These are phyloP conservation scores for Cornus controversa DNA, from an alignment of 148 eudicot species.

Conservation along the genomic window DNA sequence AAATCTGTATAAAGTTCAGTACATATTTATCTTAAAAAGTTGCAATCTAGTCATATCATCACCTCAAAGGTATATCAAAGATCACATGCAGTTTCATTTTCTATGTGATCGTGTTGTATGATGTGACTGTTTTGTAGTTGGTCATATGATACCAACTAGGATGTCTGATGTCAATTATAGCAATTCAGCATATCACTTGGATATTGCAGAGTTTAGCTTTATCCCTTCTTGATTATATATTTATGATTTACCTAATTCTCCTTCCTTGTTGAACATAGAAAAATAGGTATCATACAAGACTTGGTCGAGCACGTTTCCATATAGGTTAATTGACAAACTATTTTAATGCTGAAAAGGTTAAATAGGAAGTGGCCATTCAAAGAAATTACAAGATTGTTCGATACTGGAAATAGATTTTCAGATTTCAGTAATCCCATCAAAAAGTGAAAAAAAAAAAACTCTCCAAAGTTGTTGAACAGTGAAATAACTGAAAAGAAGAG, in stretches of 20 bases:
- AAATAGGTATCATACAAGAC: background rate
- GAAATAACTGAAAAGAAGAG: background rate
- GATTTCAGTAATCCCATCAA: too few species aligned
- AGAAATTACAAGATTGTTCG: background rate
- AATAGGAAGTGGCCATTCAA: background rate
- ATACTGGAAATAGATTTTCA: background rate
- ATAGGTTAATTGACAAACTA: background rate
- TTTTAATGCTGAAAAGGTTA: background rate
- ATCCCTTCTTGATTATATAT: background rate
- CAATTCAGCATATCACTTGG: background rate
- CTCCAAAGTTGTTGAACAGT: background rate
- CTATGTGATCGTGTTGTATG: background rate
- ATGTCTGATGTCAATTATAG: background rate
- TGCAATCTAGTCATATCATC: background rate
- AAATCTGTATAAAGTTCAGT: slow-evolving; percentile 6
- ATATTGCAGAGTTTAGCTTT: background rate
- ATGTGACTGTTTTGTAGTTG: background rate
- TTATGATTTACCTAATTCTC: background rate
- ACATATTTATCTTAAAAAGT: background rate
- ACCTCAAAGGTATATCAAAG: background rate
- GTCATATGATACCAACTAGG: background rate
- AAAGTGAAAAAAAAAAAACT: too few species aligned
- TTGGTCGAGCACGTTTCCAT: background rate
- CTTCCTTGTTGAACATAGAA: background rate
- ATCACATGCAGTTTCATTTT: background rate